Evolutionary conservation across 306 rosid genomes (phyloP), one percentile per base, ranked within the genome.

Genomic region (Medicago ruthenica): DNA sequence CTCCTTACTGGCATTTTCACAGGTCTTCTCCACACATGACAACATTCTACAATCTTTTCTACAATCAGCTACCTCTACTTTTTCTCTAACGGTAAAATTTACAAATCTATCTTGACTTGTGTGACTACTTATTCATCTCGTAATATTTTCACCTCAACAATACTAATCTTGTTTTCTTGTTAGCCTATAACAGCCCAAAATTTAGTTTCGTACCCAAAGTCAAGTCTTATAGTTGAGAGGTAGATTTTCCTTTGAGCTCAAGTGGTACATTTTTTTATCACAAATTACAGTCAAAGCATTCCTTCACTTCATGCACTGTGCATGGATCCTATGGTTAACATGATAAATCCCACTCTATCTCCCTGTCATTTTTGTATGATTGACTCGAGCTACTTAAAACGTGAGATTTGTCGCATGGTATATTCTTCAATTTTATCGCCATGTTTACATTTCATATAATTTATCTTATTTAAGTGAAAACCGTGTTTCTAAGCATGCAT

Each of bases 21-120:
- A 51, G 71, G 71, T 41, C 27, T 66, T 40, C 71, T 66, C 11
- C 31, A 66, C 54, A 9, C 71, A 37, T 39, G 53, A n/a, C 27
- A 37, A 17, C 13, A 64, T 64, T 37, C 50, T 37, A 63, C 14
- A 37, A 36, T 62, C 44, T 62, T 31, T 31, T 61, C 41, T 27
- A 15, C 69, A 36, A 17, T 10, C 8, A 37, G 47, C 31, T 1
- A 39, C 39, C 50, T 64, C 16, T 64, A 64, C 70, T 4, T 36
- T 61, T 62, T 64, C 70, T 39, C 70, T 64, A 41, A 41, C 45
- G 12, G 37, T 34, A 59, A 12, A 7, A 62, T n/a, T 36, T 17
- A 53, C 7, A 36, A 62, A 1, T 16, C 21, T 62, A 62, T 62
- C 14, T 34, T 10, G 68, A 9, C 22, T 62, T 62, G 67, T 16